Percentiles rank a stretch among this genome's conserved stretches.
These are phyloP conservation scores for Cyathus pygmaeus DNA, from an alignment of 1,284 basidiomycete species.

Conservation along the genomic window DNA sequence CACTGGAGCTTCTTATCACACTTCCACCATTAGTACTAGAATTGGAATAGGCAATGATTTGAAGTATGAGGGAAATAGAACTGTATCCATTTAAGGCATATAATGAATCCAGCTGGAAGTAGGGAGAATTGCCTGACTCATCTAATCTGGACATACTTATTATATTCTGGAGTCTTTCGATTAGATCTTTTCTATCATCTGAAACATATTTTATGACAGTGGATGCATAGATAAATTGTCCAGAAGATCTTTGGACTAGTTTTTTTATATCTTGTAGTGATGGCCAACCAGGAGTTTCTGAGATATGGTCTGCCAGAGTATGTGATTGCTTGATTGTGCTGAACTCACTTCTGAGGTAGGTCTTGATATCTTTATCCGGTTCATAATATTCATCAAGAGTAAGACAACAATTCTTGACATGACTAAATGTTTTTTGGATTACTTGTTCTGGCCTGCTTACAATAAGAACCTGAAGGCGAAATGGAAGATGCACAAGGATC, in stretches of 20 bases:
- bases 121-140: too few species aligned
- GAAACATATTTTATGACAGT: constrained; percentile 13
- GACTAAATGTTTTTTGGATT: constrained; percentile 5
- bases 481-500: background rate
- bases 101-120: too few species aligned
- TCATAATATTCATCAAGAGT: constrained; percentile 1
- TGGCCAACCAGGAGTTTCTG: constrained; percentile 5
- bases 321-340: background rate
- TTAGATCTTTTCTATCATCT: background rate
- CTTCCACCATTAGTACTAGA: too few species aligned
- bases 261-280: background rate
- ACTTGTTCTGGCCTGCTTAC: constrained; percentile 12
- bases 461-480: constrained; percentile 14
- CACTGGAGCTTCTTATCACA: too few species aligned
- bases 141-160: too few species aligned
- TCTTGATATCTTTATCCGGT: constrained; percentile 9
- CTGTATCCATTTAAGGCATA: too few species aligned
- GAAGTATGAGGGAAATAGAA: too few species aligned
- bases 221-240: constrained; percentile 19
- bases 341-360: constrained; percentile 7
- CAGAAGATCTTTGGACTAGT: constrained; percentile 10
- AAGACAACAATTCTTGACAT: background rate
- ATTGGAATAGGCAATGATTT: too few species aligned
- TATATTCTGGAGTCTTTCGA: background rate
- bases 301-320: background rate